Evolutionary conservation across 148 eudicot genomes (phyloP).

Genomic region (Salicornia ramosissima): DNA sequence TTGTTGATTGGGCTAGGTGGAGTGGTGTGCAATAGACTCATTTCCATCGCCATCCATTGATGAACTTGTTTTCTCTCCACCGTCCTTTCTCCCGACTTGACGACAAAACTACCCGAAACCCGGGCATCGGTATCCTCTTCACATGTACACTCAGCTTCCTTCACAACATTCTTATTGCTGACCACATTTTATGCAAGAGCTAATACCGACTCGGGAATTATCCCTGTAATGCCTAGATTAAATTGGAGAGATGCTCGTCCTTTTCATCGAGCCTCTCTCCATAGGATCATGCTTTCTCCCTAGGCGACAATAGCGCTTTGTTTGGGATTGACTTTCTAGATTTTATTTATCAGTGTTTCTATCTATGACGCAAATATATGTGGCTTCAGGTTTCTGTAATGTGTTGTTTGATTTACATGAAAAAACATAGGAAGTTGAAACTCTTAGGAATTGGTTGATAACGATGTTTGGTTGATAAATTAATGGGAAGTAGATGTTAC

Average conservation of each 20-base stretch:
- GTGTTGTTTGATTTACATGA: too few species aligned
- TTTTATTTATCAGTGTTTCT: neutral
- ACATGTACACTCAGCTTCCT: slow-evolving; percentile 4
- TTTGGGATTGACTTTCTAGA: neutral
- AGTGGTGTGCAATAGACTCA: slow-evolving; percentile 47
- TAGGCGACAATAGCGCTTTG: neutral
- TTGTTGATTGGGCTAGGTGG: slow-evolving; percentile 64
- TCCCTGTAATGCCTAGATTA: neutral
- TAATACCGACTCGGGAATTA: neutral
- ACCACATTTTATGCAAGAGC: neutral
- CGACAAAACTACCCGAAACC: slow-evolving; percentile 2
- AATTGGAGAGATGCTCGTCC: neutral
- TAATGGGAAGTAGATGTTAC: too few species aligned
- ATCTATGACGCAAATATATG: neutral
- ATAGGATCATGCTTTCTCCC: neutral
- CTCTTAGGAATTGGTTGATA: too few species aligned
- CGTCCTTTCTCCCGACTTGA: neutral
- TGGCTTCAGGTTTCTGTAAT: neutral
- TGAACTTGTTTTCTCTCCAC: too few species aligned
- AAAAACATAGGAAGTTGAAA: too few species aligned
- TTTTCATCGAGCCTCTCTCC: neutral
- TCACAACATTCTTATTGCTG: neutral
- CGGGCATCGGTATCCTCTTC: slow-evolving; percentile 5
- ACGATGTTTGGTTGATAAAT: too few species aligned
- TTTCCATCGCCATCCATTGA: neutral